Percentiles rank a stretch among this genome's conserved stretches.
Conservation (phyloP, 129 eudicot species). For the carrot (Daucus carota) region DH1_v3.0 NC_030384.2:25280001-25280500, state of each 20-base stretch:
- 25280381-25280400: constrained; percentile 81
- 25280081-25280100: background rate
- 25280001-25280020: constrained; percentile 70
- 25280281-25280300: constrained; percentile 79
- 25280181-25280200: background rate
- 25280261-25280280: constrained; percentile 38
- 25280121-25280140: background rate
- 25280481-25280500: background rate
- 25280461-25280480: background rate
- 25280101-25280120: background rate
- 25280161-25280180: background rate
- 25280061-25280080: background rate
- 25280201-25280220: background rate
- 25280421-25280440: constrained; percentile 27
- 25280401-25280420: constrained; percentile 77
- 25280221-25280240: background rate
- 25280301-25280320: constrained; percentile 82
- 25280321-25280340: constrained; percentile 64
- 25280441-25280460: constrained; percentile 9
- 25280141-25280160: no score
- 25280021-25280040: constrained; percentile 44
- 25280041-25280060: background rate
- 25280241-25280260: background rate
- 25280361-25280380: constrained; percentile 77
- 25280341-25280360: constrained; percentile 73